A percentile compares a stretch with the other conserved stretches of the same genome.
phyloP scores from a whole-genome alignment of 306 rosid genomes.

The Elaeagnus macrophylla region DNA sequence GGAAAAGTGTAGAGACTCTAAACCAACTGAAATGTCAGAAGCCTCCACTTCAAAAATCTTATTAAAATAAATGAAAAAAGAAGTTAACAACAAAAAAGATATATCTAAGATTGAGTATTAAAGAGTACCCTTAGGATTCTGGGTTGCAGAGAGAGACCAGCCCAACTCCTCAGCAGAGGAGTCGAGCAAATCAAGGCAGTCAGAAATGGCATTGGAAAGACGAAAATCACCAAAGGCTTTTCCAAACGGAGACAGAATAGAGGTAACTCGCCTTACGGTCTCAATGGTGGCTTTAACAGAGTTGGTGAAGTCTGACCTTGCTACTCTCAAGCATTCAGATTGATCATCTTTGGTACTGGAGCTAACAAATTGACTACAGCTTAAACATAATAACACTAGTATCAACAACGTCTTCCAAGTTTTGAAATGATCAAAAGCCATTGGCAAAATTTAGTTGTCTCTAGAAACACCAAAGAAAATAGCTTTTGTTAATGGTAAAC shows the following conservation, averaged over 20 bases:
- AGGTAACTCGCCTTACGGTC: slow-evolving; percentile 20
- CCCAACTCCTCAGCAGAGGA: slow-evolving; percentile 38
- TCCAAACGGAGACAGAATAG: slow-evolving; percentile 42
- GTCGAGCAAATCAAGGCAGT: slow-evolving; percentile 66
- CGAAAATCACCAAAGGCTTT: slow-evolving; percentile 32
- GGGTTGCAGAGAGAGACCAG: slow-evolving; percentile 51
- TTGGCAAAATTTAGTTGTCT: slow-evolving; percentile 1
- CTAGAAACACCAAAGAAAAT: background rate
- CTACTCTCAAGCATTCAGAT: slow-evolving; percentile 36
- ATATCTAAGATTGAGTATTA: background rate
- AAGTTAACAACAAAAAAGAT: background rate
- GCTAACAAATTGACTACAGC: background rate
- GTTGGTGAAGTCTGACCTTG: slow-evolving; percentile 28
- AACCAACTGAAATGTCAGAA: too few species aligned
- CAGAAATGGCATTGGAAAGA: slow-evolving; percentile 50
- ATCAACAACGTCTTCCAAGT: slow-evolving; percentile 9
- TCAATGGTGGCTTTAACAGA: slow-evolving; percentile 27
- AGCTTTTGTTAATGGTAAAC: background rate
- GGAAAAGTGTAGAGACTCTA: too few species aligned
- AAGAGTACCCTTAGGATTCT: slow-evolving; percentile 41
- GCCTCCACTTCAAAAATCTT: too few species aligned
- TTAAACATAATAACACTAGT: slow-evolving; percentile 4
- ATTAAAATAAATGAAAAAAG: background rate
- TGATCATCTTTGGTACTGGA: slow-evolving; percentile 1
- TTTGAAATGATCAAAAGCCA: slow-evolving; percentile 21